Conservation (phyloP, 2,329 filamentous ascomycete species). For the Diplodia seriata region DNA sequence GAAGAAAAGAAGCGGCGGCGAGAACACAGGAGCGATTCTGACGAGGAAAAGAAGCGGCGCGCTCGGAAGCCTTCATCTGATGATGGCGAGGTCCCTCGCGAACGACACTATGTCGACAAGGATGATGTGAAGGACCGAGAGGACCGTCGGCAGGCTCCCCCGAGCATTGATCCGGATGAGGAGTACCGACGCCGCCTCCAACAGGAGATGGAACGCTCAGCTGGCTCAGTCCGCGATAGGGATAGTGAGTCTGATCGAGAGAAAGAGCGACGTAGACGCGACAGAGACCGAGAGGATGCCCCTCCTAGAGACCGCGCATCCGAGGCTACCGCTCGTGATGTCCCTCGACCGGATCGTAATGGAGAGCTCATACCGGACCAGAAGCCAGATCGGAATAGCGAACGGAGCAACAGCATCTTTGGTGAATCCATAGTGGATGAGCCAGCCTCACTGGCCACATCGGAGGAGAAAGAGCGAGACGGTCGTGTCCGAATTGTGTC, state of each 20-base stretch:
- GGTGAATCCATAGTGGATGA: conserved; percentile 45
- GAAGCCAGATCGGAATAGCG: conserved; percentile 31
- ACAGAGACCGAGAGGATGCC: conserved; percentile 37
- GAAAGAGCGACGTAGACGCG: conserved; percentile 45
- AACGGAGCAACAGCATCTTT: conserved; percentile 42
- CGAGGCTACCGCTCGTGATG: conserved; percentile 1
- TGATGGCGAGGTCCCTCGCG: conserved; percentile 43
- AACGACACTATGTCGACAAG: conserved; percentile 45
- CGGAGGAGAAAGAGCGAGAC: conserved; percentile 33
- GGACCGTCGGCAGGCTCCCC: conserved; percentile 38
- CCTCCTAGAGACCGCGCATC: neutral
- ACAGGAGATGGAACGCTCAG: conserved; percentile 51
- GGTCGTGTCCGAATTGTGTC: conserved; percentile 67
- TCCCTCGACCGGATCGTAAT: conserved; percentile 36
- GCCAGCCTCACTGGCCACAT: conserved; percentile 42
- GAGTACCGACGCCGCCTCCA: conserved; percentile 59
- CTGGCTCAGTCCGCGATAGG: conserved; percentile 41
- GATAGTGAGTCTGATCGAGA: conserved; percentile 42
- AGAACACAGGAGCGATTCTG: conserved; percentile 29
- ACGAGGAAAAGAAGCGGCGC: conserved; percentile 40
- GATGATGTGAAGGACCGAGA: conserved; percentile 42
- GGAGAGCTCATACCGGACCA: conserved; percentile 16
- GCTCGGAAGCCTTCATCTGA: conserved; percentile 40
- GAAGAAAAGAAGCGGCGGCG: conserved; percentile 39
- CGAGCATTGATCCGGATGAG: conserved; percentile 55